Conservation (phyloP, 495 filamentous ascomycete genomes). For the Aspergillus haitiensis region DNA sequence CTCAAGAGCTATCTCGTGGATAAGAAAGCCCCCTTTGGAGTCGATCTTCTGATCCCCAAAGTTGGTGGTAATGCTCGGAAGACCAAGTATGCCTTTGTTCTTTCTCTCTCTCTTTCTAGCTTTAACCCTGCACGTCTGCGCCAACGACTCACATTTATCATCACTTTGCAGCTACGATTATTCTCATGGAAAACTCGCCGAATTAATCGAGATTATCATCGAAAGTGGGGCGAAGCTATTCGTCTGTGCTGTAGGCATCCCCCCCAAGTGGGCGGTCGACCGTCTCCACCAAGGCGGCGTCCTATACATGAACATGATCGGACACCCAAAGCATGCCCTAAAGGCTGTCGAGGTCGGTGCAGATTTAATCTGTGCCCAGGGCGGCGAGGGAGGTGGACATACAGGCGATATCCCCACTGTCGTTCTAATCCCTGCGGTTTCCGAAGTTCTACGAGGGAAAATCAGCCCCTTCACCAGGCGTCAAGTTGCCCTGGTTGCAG, state of each 20-base stretch:
- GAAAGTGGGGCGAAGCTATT: slow-evolving; percentile 87
- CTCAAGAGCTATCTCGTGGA: slow-evolving; percentile 85
- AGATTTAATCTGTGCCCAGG: slow-evolving; percentile 91
- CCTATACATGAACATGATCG: slow-evolving; percentile 99
- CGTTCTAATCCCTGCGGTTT: slow-evolving; percentile 86
- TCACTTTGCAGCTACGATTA: slow-evolving; percentile 81
- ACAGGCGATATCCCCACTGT: slow-evolving; percentile 90
- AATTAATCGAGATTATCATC: slow-evolving; percentile 89
- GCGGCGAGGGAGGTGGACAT: slow-evolving; percentile 89
- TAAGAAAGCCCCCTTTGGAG: slow-evolving; percentile 96
- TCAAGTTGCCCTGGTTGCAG: slow-evolving; percentile 86
- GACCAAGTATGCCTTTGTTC: slow-evolving; percentile 69
- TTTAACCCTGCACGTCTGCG: not conserved
- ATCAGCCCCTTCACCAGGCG: slow-evolving; percentile 83
- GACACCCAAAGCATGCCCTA: slow-evolving; percentile 95
- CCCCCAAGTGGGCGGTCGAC: slow-evolving; percentile 84
- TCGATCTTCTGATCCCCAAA: slow-evolving; percentile 91
- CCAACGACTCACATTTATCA: slow-evolving; percentile 19
- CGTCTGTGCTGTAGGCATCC: slow-evolving; percentile 93
- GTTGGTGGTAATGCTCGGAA: slow-evolving; percentile 90
- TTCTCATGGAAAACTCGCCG: slow-evolving; percentile 95
- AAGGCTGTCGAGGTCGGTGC: slow-evolving; percentile 87
- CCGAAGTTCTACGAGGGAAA: slow-evolving; percentile 72
- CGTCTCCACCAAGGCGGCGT: slow-evolving; percentile 82
- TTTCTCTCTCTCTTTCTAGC: not conserved